Evolutionary conservation across 2,329 filamentous ascomycete genomes (phyloP).

Genomic region (Colletotrichum tanaceti): DNA sequence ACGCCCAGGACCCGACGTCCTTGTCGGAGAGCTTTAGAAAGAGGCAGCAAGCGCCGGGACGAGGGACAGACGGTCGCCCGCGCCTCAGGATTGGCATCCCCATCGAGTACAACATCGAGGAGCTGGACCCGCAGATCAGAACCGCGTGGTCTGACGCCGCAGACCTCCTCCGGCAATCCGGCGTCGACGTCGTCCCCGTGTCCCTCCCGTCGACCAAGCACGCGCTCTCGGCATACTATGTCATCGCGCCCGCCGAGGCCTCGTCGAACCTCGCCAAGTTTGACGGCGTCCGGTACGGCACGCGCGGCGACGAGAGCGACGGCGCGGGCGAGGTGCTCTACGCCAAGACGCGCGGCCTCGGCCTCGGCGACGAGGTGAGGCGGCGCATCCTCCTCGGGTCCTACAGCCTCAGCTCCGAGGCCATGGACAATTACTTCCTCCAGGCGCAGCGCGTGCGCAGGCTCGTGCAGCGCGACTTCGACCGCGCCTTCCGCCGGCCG

Average conservation of each 20-base stretch:
- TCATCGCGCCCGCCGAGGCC: slow-evolving; percentile 94
- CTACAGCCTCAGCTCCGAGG: slow-evolving; percentile 88
- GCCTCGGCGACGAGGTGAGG: slow-evolving; percentile 87
- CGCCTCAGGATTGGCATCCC: slow-evolving; percentile 67
- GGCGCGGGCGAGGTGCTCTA: slow-evolving; percentile 76
- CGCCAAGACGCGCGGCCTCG: slow-evolving; percentile 76
- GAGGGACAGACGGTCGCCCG: slow-evolving; percentile 23
- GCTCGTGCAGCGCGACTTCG: slow-evolving; percentile 87
- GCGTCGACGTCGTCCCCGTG: slow-evolving; percentile 79
- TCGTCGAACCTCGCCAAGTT: slow-evolving; percentile 97
- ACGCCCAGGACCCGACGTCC: slow-evolving; percentile 80
- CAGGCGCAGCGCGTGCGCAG: slow-evolving; percentile 90
- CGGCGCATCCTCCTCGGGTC: slow-evolving; percentile 89
- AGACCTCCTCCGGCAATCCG: slow-evolving; percentile 67
- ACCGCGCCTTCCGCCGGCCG: slow-evolving; percentile 75
- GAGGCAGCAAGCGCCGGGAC: slow-evolving; percentile 53
- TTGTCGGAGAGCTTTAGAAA: slow-evolving; percentile 67
- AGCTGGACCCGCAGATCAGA: slow-evolving; percentile 78
- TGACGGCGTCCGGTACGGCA: slow-evolving; percentile 93
- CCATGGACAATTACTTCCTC: slow-evolving; percentile 96
- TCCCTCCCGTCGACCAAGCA: slow-evolving; percentile 85
- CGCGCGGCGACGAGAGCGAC: slow-evolving; percentile 62
- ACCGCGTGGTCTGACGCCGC: slow-evolving; percentile 76
- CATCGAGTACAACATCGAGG: slow-evolving; percentile 87
- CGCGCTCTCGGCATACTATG: slow-evolving; percentile 92